phyloP scores from a whole-genome alignment of 352 stramenopile genomes.

The Peronosclerospora sorghi region DNA sequence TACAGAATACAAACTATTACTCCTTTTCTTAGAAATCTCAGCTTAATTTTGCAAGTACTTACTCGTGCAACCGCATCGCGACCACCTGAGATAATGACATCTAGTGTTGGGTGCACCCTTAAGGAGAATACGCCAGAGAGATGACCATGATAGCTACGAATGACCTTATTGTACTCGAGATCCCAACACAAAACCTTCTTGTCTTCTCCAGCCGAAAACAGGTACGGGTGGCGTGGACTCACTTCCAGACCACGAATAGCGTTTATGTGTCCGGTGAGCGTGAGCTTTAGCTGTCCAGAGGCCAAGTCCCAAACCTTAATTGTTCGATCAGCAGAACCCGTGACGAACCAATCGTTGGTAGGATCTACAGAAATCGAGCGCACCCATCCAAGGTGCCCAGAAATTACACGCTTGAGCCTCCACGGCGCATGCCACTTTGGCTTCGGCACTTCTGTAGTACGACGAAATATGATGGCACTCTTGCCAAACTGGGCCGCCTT shows the following conservation, averaged over 20 bases:
- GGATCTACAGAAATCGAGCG: constrained; percentile 95
- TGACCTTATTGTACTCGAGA: constrained; percentile 99
- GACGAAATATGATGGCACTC: neutral
- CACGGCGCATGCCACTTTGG: constrained; percentile 98
- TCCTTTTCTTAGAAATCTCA: constrained; percentile 23
- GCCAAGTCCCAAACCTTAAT: constrained; percentile 99
- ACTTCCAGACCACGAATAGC: constrained; percentile 95
- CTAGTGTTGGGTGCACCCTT: constrained; percentile 95
- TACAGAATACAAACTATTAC: constrained; percentile 8
- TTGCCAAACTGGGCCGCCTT: constrained; percentile 23
- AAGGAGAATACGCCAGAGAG: constrained; percentile 96
- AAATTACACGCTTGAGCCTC: constrained; percentile 96
- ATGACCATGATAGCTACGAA: constrained; percentile 99
- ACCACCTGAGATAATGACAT: constrained; percentile 96
- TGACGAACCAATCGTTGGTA: constrained; percentile 98
- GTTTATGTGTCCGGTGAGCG: constrained; percentile 98
- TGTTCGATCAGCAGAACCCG: constrained; percentile 92
- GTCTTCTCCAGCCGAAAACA: constrained; percentile 98
- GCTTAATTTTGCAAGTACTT: constrained; percentile 32
- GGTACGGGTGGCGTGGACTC: constrained; percentile 91
- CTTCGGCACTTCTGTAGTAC: constrained; percentile 46
- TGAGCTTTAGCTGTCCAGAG: constrained; percentile 95
- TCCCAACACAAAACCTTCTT: constrained; percentile 99
- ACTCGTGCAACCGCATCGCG: constrained; percentile 80
- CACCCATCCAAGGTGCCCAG: constrained; percentile 94